These are phyloP conservation scores for Trichoderma sp. DNA, from an alignment of 2,329 filamentous ascomycete genomes.

Conservation along the genomic window DNA sequence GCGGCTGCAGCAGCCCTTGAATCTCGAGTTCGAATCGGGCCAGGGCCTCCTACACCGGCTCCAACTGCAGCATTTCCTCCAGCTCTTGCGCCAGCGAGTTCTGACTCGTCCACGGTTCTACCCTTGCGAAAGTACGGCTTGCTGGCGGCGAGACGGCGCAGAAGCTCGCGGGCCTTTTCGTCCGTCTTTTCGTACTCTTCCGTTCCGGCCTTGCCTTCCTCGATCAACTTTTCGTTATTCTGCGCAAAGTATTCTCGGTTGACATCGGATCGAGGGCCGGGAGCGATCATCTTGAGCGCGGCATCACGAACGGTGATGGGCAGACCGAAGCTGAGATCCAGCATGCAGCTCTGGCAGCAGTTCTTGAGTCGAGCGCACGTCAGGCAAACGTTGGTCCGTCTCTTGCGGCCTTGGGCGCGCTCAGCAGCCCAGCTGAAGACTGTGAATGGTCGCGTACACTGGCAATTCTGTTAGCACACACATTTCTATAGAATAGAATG, in stretches of 20 bases:
- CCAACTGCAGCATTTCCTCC: constrained; percentile 50
- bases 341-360: constrained; percentile 98
- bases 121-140: constrained; percentile 95
- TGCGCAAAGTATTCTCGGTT: constrained; percentile 98
- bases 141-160: constrained; percentile 81
- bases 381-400: constrained; percentile 91
- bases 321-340: constrained; percentile 92
- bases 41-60: constrained; percentile 61
- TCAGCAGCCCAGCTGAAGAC: constrained; percentile 94
- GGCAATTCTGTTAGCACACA: constrained; percentile 8
- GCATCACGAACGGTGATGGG: constrained; percentile 95
- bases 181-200: constrained; percentile 97
- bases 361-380: constrained; percentile 98
- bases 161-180: constrained; percentile 87
- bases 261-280: constrained; percentile 85
- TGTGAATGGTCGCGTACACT: constrained; percentile 90
- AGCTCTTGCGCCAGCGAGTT: constrained; percentile 36
- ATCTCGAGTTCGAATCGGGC: constrained; percentile 76
- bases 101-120: constrained; percentile 63
- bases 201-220: constrained; percentile 79
- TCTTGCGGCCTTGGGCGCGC: constrained; percentile 81
- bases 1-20: constrained; percentile 51
- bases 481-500: background rate
- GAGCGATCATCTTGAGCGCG: constrained; percentile 95
- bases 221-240: constrained; percentile 92